Evolutionary conservation across 257 asterid species (phyloP), one percentile per base, ranked within the genome.

Genomic region (Paraleonurus japonicus): DNA sequence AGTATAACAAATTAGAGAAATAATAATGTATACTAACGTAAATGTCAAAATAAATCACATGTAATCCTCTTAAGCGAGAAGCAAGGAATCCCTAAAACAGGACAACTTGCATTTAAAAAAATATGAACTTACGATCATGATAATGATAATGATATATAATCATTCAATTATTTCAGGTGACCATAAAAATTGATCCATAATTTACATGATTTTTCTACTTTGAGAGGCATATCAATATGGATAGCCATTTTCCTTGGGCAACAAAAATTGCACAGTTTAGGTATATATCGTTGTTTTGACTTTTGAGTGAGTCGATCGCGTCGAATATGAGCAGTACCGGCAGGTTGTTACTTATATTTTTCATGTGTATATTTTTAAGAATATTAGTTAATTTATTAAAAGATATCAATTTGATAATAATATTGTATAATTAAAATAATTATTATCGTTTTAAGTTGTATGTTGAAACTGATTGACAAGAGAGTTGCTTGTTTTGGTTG

Each of bases 71-170:
- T 51, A 0, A 26, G 68, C 72, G 10, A 41, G 37, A 76, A 70
- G 70, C 72, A 64, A 41, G 76, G 76, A 70, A 41, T 54, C 76
- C 80, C 54, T 41, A 15, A 70, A 76, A 75, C 65, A 61, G 28
- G 80, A 70, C 73, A 76, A 54, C 72, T 58, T 69, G 67, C 62
- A 53, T 75, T 12, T 23, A 24, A 13, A 8, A n/a, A 26, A 11
- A 12, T 20, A 23, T 17, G 16, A 10, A 16, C 55, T 27, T 58
- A 39, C 4, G 4, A 4, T 15, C 15, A 39, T 10, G 0, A 16
- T 53, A 54, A 35, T 3, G 16, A 17, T 19, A 54, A n/a, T 6
- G 4, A 7, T 19, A 20, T 22, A 54, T 10, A 24, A 11, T 3
- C 61, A 54, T 54, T 41, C 28, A 27, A 41, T 65, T 16, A 58